These are phyloP conservation scores for Hysterium pulicare DNA, from an alignment of 2,329 filamentous ascomycete genomes.

Conservation along the genomic window DNA sequence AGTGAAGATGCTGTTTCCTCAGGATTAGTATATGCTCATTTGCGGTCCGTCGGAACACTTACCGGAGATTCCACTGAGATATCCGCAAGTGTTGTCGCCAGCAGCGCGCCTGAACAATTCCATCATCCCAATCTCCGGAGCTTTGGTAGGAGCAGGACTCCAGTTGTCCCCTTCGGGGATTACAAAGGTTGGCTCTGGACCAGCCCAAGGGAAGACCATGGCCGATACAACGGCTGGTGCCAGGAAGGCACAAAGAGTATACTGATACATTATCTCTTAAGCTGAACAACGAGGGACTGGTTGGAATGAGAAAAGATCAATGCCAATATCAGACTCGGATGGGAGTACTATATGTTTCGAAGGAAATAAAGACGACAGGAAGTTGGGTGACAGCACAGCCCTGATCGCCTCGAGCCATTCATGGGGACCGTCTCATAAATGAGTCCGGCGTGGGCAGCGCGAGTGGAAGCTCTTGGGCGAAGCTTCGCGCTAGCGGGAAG, in stretches of 20 bases:
- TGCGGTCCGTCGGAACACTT: slow-evolving; percentile 3
- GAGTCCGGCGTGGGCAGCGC: no score
- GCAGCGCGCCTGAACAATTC: slow-evolving; percentile 25
- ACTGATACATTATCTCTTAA: slow-evolving; percentile 19
- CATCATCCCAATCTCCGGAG: slow-evolving; percentile 17
- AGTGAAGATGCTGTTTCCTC: slow-evolving; percentile 21
- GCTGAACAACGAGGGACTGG: slow-evolving; percentile 12
- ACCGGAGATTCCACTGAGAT: slow-evolving; percentile 25
- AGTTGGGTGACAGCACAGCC: no score
- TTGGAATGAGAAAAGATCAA: slow-evolving; percentile 3
- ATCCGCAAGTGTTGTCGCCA: slow-evolving; percentile 28
- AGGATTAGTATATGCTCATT: slow-evolving; percentile 7
- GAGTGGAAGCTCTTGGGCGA: no score
- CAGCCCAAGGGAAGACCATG: slow-evolving; percentile 24
- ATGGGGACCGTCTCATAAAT: no score
- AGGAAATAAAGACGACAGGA: slow-evolving; percentile 2
- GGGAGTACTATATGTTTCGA: slow-evolving; percentile 5
- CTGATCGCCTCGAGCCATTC: no score
- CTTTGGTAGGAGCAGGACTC: slow-evolving; percentile 30
- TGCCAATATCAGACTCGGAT: neutral
- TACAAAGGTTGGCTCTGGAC: slow-evolving; percentile 26
- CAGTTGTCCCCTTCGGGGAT: slow-evolving; percentile 21
- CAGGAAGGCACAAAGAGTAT: slow-evolving; percentile 24
- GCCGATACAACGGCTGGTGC: slow-evolving; percentile 22
- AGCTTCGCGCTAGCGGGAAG: no score